A percentile compares a stretch with the other conserved stretches of the same genome.
These are phyloP conservation scores for Vinca minor DNA, from an alignment of 257 asterid species.

Conservation along the genomic window DNA sequence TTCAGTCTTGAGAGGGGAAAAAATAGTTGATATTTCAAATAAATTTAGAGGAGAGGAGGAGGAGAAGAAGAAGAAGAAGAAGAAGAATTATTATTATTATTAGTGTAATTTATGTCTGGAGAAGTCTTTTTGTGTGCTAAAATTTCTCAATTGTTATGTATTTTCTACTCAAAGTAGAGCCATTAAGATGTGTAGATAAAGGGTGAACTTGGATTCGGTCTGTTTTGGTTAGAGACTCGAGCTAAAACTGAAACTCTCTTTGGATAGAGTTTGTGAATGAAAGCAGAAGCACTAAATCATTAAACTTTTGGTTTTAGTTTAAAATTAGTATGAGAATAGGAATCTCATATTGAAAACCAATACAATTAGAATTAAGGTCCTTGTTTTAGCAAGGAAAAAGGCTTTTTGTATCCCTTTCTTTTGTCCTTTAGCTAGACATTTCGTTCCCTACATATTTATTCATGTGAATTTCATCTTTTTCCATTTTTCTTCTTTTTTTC, in stretches of 20 bases:
- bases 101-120: background rate
- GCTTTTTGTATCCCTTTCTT: background rate
- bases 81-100: background rate
- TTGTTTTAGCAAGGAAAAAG: background rate
- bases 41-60: background rate
- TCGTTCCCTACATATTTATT: background rate
- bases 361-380: background rate
- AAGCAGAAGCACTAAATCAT: too few relatives aligned
- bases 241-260: too few relatives aligned
- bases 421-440: background rate
- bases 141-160: background rate
- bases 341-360: too few relatives aligned
- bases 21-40: background rate
- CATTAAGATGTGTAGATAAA: too few relatives aligned
- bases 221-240: too few relatives aligned
- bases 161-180: too few relatives aligned
- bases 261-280: too few relatives aligned
- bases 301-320: too few relatives aligned
- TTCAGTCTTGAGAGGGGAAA: background rate
- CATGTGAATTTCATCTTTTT: background rate
- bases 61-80: too few relatives aligned
- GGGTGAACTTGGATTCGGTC: too few relatives aligned
- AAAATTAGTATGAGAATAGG: too few relatives aligned
- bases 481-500: too few relatives aligned
- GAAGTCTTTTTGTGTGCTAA: background rate